Evolutionary conservation across 169 alveolate genomes (phyloP), one percentile per base, ranked within the genome.

Genomic region (Babesia microti): DNA sequence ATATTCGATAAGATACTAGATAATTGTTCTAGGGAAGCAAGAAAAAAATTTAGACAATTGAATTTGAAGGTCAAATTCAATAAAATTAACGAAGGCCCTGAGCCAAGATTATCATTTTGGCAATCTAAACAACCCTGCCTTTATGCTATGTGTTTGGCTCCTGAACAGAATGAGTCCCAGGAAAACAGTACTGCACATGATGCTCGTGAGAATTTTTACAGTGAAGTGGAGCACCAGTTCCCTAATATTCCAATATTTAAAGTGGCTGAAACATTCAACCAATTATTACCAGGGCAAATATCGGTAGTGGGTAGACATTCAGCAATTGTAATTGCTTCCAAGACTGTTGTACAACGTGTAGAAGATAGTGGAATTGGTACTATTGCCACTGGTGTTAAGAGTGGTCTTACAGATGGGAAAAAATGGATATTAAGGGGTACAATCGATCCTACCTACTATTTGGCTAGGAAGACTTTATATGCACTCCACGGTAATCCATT

Each of bases 391-490:
- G 56, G 51, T 24, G 2, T 27, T 18, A 52, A 36, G 4, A 1
- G 23, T 24, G 33, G 12, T n/a, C 28, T 50, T 14, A 5, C 43
- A 17, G 45, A 54, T 7, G 34, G 24, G 19, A 35, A 45, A 9
- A 54, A 44, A 14, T 63, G 75, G 75, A 35, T 9, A 4, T 41
- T 63, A 33, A 57, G 59, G 22, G 75, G 75, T 5, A 63, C 75
- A 4, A 29, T 63, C 44, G 75, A 63, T 34, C 75, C 75, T 0
- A 23, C 59, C 45, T 63, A 42, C 44, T 63, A 63, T 53, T 30
- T 63, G 11, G 27, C 75, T 15, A 47, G 75, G 26, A 63, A 63
- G 65, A 30, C 53, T 47, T 35, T 63, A 17, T 23, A 53, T 12
- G 40, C 35, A 23, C 49, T 63, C 12, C 75, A 63, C 36, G 47